These are phyloP conservation scores for Talaromyces thailandensis DNA, from an alignment of 495 filamentous ascomycete genomes.

Conservation along the genomic window DNA sequence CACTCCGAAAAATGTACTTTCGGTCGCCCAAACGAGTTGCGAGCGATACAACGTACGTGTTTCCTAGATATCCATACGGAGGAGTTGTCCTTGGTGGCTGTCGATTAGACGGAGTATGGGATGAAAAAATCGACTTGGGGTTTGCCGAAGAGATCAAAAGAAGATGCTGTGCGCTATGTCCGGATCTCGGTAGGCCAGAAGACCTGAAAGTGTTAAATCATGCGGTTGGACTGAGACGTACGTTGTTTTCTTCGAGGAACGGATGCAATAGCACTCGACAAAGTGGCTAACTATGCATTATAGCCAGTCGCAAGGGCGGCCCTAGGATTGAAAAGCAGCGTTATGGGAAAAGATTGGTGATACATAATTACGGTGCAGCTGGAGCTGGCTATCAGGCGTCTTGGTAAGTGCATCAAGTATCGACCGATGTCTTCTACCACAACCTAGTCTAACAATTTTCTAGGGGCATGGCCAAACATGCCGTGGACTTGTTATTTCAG, in stretches of 20 bases:
- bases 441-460: background rate
- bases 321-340: slow-evolving; percentile 21
- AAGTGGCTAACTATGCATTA: background rate
- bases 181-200: slow-evolving; percentile 3
- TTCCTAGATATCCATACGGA: slow-evolving; percentile 2
- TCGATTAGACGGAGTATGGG: background rate
- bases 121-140: slow-evolving; percentile 5
- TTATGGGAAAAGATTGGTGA: slow-evolving; percentile 12
- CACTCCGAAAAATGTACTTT: slow-evolving; percentile 5
- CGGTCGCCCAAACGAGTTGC: slow-evolving; percentile 3
- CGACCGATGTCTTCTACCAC: background rate
- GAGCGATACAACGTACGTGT: background rate
- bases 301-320: slow-evolving; percentile 17
- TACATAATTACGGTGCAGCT: slow-evolving; percentile 28
- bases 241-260: background rate
- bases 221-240: slow-evolving; percentile 3
- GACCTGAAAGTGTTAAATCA: slow-evolving; percentile 4
- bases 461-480: slow-evolving; percentile 4
- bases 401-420: slow-evolving; percentile 4
- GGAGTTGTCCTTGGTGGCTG: slow-evolving; percentile 5
- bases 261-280: background rate
- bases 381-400: slow-evolving; percentile 10
- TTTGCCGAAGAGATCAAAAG: slow-evolving; percentile 5
- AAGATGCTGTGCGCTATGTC: slow-evolving; percentile 5
- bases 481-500: background rate